Conservation (phyloP, 176 grass and related monocot genomes). For the Carex myosuroides region DNA sequence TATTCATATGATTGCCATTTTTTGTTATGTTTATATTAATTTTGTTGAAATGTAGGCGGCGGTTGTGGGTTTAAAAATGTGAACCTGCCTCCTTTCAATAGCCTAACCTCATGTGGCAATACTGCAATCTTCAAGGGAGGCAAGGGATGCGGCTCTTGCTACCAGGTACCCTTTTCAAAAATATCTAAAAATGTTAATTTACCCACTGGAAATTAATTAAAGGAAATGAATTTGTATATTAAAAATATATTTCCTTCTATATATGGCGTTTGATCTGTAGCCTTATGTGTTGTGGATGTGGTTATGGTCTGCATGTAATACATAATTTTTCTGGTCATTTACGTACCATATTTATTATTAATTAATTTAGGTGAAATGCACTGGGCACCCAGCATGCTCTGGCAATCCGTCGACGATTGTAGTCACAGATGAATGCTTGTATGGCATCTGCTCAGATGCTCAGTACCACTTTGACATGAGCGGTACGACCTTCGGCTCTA, state of each 20-base stretch:
- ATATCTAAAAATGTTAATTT: not conserved
- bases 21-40: not conserved
- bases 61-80: conserved; percentile 78
- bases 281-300: not conserved
- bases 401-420: conserved; percentile 43
- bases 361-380: conserved; percentile 54
- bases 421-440: conserved; percentile 80
- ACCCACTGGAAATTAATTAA: not conserved
- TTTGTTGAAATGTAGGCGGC: conserved; percentile 39
- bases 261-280: not conserved
- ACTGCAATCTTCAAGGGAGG: conserved; percentile 63
- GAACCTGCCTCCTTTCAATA: conserved; percentile 59
- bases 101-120: conserved; percentile 74
- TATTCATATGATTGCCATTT: not conserved
- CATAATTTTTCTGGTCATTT: not conserved
- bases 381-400: conserved; percentile 36
- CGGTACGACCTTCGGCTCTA: conserved; percentile 66
- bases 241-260: not conserved
- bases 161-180: conserved; percentile 35
- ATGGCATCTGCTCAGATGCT: conserved; percentile 34
- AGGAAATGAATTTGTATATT: no score
- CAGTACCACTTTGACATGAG: conserved; percentile 84
- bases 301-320: not conserved
- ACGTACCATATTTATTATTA: not conserved
- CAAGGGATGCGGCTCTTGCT: conserved; percentile 80